A percentile compares a stretch with the other conserved stretches of the same genome.
These are phyloP conservation scores for Trapa bicornis DNA, from an alignment of 345 rosid species.

Conservation along the genomic window DNA sequence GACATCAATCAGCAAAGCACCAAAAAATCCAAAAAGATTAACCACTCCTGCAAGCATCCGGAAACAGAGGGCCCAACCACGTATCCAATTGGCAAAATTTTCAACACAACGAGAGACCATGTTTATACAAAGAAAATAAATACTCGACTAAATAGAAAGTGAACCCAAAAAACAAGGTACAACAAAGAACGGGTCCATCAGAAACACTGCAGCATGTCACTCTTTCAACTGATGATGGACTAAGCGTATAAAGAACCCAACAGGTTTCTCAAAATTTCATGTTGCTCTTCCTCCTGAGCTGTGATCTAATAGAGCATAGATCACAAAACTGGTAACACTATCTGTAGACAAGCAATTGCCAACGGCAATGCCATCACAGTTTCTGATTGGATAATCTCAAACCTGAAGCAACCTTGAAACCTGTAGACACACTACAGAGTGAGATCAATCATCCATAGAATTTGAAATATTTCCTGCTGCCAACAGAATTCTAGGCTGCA, in stretches of 20 bases:
- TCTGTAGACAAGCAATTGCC: slow-evolving; percentile 22
- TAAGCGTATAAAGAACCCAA: background rate
- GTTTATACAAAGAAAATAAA: slow-evolving; percentile 1
- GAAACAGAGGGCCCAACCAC: too few relatives aligned
- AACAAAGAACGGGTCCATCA: background rate
- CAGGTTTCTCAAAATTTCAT: background rate
- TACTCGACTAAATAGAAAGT: background rate
- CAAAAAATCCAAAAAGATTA: too few relatives aligned
- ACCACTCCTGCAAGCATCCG: too few relatives aligned
- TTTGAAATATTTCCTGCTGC: background rate
- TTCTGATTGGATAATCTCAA: slow-evolving; percentile 6
- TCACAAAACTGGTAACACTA: background rate
- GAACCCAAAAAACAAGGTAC: slow-evolving; percentile 3
- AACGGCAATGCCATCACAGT: slow-evolving; percentile 20
- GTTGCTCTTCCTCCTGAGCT: background rate
- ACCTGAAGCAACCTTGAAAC: background rate
- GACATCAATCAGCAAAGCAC: too few relatives aligned
- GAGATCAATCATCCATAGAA: background rate
- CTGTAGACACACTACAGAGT: background rate
- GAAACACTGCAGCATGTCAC: background rate
- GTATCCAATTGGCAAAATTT: background rate
- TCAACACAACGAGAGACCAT: background rate
- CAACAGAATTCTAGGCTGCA: background rate
- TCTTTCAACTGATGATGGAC: background rate
- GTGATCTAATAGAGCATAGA: background rate